phyloP scores from a whole-genome alignment of 495 filamentous ascomycete species.

The Echria macrotheca region DNA sequence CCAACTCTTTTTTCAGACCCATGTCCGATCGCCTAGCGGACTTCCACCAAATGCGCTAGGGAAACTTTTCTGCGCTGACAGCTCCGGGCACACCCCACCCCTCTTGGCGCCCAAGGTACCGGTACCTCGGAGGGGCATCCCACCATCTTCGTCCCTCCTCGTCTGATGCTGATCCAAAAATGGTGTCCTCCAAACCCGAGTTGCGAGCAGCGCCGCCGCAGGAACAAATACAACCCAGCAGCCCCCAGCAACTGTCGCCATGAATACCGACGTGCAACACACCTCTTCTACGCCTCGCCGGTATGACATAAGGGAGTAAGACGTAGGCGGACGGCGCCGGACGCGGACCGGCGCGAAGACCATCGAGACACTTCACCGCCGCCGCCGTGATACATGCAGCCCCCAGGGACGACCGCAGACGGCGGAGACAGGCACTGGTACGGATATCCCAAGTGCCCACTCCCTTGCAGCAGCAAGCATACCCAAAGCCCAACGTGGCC shows the following conservation, averaged over 20 bases:
- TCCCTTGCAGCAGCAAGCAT: slow-evolving; percentile 9
- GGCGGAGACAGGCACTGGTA: not conserved
- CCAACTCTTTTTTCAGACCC: slow-evolving; percentile 36
- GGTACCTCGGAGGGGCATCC: slow-evolving; percentile 21
- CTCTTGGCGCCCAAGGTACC: slow-evolving; percentile 22
- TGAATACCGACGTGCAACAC: not conserved
- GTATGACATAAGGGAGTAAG: not conserved
- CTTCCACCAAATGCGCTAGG: slow-evolving; percentile 22
- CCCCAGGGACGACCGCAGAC: too few relatives aligned
- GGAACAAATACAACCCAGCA: too few relatives aligned
- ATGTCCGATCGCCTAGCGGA: slow-evolving; percentile 27
- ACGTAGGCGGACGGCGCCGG: not conserved
- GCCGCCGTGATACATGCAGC: too few relatives aligned
- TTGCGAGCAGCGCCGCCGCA: too few relatives aligned
- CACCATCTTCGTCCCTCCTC: slow-evolving; percentile 11
- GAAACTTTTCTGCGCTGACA: slow-evolving; percentile 18
- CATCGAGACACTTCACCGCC: too few relatives aligned
- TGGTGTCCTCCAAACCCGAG: too few relatives aligned
- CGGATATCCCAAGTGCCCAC: slow-evolving; percentile 5
- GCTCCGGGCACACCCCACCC: slow-evolving; percentile 11
- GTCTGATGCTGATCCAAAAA: slow-evolving; percentile 17
- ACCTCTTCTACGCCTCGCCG: too few relatives aligned
- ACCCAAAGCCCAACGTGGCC: slow-evolving; percentile 8
- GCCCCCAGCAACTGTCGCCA: too few relatives aligned
- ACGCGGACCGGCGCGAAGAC: not conserved